Evolutionary conservation across 768 basidiomycete genomes (phyloP), one percentile per base, ranked within the genome.

Genomic region (Leccinum sublutescens): DNA sequence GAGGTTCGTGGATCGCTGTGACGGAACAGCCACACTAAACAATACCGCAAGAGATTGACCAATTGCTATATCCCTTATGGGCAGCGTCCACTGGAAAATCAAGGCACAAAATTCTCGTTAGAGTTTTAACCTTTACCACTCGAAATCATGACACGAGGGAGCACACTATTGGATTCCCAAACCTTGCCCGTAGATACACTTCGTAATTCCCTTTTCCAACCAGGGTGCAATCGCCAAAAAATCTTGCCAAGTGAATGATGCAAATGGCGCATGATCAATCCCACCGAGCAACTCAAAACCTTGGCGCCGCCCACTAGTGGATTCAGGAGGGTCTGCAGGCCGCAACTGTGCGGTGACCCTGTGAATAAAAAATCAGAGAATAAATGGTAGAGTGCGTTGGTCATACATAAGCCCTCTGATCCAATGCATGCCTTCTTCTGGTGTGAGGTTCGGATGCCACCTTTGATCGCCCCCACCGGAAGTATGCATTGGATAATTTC

Each of bases 161-260:
- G 38, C 51, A 43, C 34, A 57, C 59, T 40, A 63, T 51, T 64
- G 79, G 55, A 82, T 79, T 34, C 90, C 89, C 43, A 93, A 75
- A n/a, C 90, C 88, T 52, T 82, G 79, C 1, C 91, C 91, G 58
- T 85, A 79, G 60, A 92, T 85, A 66, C 77, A 81, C 66, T 78
- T 85, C 31, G 84, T 81, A 57, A 90, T 79, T 56, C 76, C 77
- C 55, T 85, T 82, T 58, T 86, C 80, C 76, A 93, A 81, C 91
- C 91, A 93, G 3, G 89, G 91, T 40, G 91, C 88, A 58, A 92
- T 83, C 33, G 84, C 79, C 68, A 79, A 78, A 40, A 93, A 73
- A 69, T 93, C 91, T 19, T 76, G 74, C 84, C 85, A 87, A 0
- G 79, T 80, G 59, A 93, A 85, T 11, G 89, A 90, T 7, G 83